Conservation (phyloP, 306 rosid genomes). For the Astragalus membranaceus region DNA sequence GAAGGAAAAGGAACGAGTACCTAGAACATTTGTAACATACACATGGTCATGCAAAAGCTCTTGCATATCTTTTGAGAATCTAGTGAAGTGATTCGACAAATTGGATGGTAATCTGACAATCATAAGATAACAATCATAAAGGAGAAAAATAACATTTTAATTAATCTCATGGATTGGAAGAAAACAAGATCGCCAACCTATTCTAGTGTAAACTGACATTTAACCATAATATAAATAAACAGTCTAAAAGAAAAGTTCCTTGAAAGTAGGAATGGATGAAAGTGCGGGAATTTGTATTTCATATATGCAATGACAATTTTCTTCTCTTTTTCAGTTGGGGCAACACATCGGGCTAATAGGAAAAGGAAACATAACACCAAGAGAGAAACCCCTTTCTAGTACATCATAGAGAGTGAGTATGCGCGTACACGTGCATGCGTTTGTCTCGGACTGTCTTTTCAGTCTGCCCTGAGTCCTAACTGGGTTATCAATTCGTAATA, state of each 20-base stretch:
- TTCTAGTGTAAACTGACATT: neutral
- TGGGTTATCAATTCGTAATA: constrained; percentile 1
- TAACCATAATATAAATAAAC: neutral
- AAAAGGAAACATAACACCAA: constrained; percentile 1
- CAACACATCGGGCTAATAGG: neutral
- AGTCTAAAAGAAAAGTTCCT: neutral
- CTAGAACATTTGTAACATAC: constrained; percentile 69
- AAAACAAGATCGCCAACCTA: constrained; percentile 3
- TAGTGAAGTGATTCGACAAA: constrained; percentile 41
- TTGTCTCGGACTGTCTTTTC: neutral
- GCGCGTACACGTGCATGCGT: neutral
- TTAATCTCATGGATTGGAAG: constrained; percentile 11
- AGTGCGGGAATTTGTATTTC: neutral
- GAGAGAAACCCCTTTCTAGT: neutral
- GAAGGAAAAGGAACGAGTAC: constrained; percentile 37
- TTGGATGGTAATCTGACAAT: constrained; percentile 46
- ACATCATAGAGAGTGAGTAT: neutral
- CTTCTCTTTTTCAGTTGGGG: neutral
- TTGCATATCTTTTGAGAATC: constrained; percentile 57
- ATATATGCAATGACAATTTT: neutral
- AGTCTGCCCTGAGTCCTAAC: neutral
- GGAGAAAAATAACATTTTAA: neutral
- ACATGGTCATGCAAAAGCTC: constrained; percentile 71
- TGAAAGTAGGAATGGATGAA: neutral
- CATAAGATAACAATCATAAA: neutral